Base-by-base conservation (phyloP, 441 rosid species). In the Pelargonium cotyledonis region DNA sequence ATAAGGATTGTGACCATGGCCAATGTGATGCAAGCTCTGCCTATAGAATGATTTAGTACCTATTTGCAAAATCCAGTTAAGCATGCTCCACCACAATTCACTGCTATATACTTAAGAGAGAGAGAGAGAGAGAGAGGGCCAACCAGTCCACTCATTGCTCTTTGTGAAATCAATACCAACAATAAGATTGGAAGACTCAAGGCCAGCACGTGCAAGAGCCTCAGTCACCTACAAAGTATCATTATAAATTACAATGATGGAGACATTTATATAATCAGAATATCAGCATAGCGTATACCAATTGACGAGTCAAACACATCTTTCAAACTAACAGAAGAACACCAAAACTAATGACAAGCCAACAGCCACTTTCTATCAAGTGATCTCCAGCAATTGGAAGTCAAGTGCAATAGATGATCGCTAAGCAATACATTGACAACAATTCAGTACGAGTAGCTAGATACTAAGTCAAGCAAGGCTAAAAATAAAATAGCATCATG, bases 81-180 rank as follows among this genome's bases (percentile, higher is more conserved):
- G 66, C 0, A 41, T 38, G 67, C 63, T 65, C 62, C 23, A 46
- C 26, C 16, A 77, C 55, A 38, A 23, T 63, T 65, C 47, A 53
- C 7, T 58, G 41, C 18, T 58, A 69, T 15, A 74, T 75, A 70
- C 26, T 18, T 69, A 64, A 47, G 31, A 71, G 66, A 65, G 60
- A 8, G 23, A 65, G 47, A 77, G 55, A 70, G 21, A 64, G 65
- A 78, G 23, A 49, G 70, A 51, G 40, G 40, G 40, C 16, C 6
- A 55, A 88, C 94, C 95, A 79, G 91, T 89, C 95, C 95, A 89
- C 61, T 85, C 90, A 11, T 89, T 89, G 81, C 95, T 89, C 83
- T 89, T 89, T 1, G 95, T 89, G 75, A 85, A 89, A 84, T 89
- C 95, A 23, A 89, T 84, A 71, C 95, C 91, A 55, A 89, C 87